Base-by-base conservation (phyloP, 371 early-diverging fungal genomes). In the Caulochytrium protostelioides region DNA sequence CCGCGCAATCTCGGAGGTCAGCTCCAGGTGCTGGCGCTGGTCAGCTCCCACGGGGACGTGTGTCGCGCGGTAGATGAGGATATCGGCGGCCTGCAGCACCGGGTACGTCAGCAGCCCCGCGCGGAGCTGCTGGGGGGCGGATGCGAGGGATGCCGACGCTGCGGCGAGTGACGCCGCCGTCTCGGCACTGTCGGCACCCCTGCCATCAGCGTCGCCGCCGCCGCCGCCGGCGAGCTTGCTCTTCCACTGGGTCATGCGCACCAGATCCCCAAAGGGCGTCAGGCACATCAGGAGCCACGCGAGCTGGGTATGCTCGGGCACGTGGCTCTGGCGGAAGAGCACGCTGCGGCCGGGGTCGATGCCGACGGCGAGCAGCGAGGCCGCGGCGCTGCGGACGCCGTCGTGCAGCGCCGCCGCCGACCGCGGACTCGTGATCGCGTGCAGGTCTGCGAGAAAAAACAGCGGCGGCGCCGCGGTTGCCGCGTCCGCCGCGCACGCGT, bases 231-330 rank as follows among this genome's bases (percentile, higher is more conserved):
- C 9, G 31, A 32, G 30, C 6, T 36, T 38, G 35, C 58, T 63
- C 65, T 89, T 86, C 89, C 89, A 92, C 44, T 92, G 91, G 4
- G 87, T 87, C 92, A 92, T 92, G 10, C 90, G 60, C 6, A 71
- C 72, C 4, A 92, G 52, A 80, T 82, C 79, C 0, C 80, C 75
- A 2, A 89, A 66, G 16, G 85, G 81, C 5, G 86, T 77, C 27
- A 75, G 58, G 39, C 83, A 84, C 40, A 69, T 76, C 38, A 90
- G 54, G 6, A 83, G 55, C 92, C 92, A 92, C 14, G 65, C 54
- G 13, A 89, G 60, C 47, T 85, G 78, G 1, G 86, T 32, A 46
- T 92, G 92, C 28, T 62, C 64, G 0, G 73, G 44, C 1, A 86
- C 75, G 47, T 65, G 46, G 25, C 59, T 50, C 55, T 91, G 90